Conservation (phyloP, 805 yeast species). For the Candida xyloterini region DNA sequence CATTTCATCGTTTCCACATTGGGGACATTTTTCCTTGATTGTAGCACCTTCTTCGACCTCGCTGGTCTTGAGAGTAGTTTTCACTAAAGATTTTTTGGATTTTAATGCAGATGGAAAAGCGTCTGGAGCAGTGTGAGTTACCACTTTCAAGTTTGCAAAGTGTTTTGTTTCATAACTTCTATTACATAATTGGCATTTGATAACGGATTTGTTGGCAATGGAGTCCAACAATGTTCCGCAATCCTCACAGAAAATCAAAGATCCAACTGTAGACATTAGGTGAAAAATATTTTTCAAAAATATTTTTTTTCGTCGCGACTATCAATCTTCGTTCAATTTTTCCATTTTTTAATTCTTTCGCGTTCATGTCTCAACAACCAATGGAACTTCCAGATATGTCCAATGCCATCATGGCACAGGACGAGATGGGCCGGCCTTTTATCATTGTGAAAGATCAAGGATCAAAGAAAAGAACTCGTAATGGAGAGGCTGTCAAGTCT, state of each 20-base stretch:
- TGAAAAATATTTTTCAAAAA: constrained; percentile 4
- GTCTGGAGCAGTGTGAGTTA: constrained; percentile 83
- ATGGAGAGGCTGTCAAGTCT: constrained; percentile 76
- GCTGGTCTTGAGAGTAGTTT: constrained; percentile 70
- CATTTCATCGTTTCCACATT: constrained; percentile 98
- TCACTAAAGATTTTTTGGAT: constrained; percentile 84
- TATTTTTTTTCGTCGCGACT: constrained; percentile 9
- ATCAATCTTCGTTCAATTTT: constrained; percentile 4
- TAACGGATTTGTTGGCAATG: constrained; percentile 43
- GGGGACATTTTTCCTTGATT: constrained; percentile 96
- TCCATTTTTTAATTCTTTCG: constrained; percentile 12
- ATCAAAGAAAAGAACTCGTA: constrained; percentile 56
- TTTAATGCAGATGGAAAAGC: constrained; percentile 89
- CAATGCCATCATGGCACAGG: constrained; percentile 98
- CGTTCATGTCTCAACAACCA: constrained; percentile 21
- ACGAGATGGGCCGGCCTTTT: constrained; percentile 98
- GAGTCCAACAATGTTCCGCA: constrained; percentile 90
- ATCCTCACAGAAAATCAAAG: constrained; percentile 86
- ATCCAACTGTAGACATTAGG: constrained; percentile 89
- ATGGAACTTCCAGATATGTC: constrained; percentile 85
- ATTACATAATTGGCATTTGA: constrained; percentile 56
- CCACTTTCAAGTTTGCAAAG: constrained; percentile 78
- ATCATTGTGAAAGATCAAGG: constrained; percentile 87
- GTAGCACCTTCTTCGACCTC: constrained; percentile 95
- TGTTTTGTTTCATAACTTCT: constrained; percentile 41